Percentiles rank a stretch among this genome's conserved stretches.
These are phyloP conservation scores for Paramecium pentaurelia DNA, from an alignment of 73 alveolate species.

Conservation along the genomic window DNA sequence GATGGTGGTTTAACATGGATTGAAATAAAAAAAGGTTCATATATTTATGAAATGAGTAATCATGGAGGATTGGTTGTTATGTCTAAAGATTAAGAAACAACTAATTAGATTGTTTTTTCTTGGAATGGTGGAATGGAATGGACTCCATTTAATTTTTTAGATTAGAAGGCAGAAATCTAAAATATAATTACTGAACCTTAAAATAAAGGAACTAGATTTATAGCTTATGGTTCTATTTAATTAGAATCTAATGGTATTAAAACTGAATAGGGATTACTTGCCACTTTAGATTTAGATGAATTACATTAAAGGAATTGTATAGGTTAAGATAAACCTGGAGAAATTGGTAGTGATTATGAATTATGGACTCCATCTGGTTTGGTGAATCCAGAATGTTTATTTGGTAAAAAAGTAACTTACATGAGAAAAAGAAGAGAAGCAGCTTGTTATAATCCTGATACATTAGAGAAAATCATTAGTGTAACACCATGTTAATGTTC, in stretches of 20 bases:
- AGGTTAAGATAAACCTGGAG: slow-evolving; percentile 77
- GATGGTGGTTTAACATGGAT: slow-evolving; percentile 95
- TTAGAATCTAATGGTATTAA: slow-evolving; percentile 37
- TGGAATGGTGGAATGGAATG: slow-evolving; percentile 78
- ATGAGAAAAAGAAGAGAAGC: slow-evolving; percentile 79
- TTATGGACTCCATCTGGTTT: slow-evolving; percentile 86
- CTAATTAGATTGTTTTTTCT: slow-evolving; percentile 73
- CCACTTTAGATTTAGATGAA: slow-evolving; percentile 77
- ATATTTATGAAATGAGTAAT: slow-evolving; percentile 91
- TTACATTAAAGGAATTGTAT: slow-evolving; percentile 89
- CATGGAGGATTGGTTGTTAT: slow-evolving; percentile 97
- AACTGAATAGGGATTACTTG: slow-evolving; percentile 67
- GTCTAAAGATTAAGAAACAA: slow-evolving; percentile 78
- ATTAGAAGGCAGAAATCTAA: slow-evolving; percentile 65
- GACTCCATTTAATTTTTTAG: slow-evolving; percentile 60
- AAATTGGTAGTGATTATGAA: slow-evolving; percentile 79
- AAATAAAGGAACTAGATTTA: slow-evolving; percentile 72
- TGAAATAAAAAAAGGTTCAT: slow-evolving; percentile 80
- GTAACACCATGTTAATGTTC: slow-evolving; percentile 86
- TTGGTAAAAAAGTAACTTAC: slow-evolving; percentile 77
- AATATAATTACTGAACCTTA: slow-evolving; percentile 88
- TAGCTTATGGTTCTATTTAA: slow-evolving; percentile 74
- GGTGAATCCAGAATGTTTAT: slow-evolving; percentile 77
- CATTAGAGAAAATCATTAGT: slow-evolving; percentile 64
- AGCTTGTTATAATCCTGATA: slow-evolving; percentile 82